Percentiles rank a stretch among this genome's conserved stretches.
Conservation (phyloP, 352 stramenopile genomes). For the Pythium coloratum region DNA sequence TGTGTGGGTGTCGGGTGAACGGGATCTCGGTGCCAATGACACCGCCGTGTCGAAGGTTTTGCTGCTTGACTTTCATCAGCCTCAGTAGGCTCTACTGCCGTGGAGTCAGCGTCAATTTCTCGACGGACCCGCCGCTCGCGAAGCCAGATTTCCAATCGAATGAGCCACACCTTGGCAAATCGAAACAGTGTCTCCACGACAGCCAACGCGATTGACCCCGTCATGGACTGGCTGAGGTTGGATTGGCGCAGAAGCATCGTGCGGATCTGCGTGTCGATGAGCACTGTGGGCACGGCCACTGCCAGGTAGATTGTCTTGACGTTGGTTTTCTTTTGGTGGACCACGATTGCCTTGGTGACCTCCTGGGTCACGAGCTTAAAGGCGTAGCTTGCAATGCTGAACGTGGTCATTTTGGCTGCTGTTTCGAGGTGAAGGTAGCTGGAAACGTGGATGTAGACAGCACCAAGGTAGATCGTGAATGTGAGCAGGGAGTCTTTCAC, state of each 20-base stretch:
- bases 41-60: not conserved
- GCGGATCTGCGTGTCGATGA: constrained; percentile 25
- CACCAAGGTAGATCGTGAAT: constrained; percentile 1
- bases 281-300: constrained; percentile 16
- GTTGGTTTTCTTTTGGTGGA: constrained; percentile 1
- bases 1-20: no score
- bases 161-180: constrained; percentile 18
- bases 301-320: constrained; percentile 12
- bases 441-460: constrained; percentile 21
- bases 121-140: not conserved
- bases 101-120: not conserved
- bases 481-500: constrained; percentile 3
- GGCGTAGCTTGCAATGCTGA: not conserved
- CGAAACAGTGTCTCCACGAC: constrained; percentile 15
- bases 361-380: constrained; percentile 7
- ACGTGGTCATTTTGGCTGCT: not conserved
- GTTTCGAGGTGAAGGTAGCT: constrained; percentile 7
- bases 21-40: not conserved
- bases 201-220: constrained; percentile 12
- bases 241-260: constrained; percentile 13
- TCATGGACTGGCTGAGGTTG: constrained; percentile 8
- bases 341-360: not conserved
- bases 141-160: constrained; percentile 10
- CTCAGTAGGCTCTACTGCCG: no score
- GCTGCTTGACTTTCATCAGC: no score